phyloP scores from a whole-genome alignment of 2,329 filamentous ascomycete species.

The Aotearoamyces nothofagi region DNA sequence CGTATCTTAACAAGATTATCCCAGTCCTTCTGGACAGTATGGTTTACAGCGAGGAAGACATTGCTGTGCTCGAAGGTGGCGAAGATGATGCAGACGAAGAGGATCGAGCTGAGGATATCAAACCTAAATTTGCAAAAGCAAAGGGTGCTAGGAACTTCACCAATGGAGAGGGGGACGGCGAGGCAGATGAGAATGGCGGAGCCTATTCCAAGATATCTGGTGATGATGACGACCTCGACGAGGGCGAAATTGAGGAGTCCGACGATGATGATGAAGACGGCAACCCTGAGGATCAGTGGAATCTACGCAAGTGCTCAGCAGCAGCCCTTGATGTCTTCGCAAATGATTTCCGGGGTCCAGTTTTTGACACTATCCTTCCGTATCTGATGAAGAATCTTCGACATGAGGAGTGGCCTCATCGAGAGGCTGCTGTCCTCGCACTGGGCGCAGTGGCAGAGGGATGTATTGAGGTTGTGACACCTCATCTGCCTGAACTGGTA shows the following conservation, averaged over 20 bases:
- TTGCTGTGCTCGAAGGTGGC: constrained; percentile 67
- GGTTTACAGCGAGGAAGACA: constrained; percentile 93
- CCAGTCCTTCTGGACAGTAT: constrained; percentile 87
- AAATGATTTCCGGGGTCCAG: constrained; percentile 70
- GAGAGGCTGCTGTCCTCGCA: constrained; percentile 87
- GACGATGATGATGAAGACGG: constrained; percentile 55
- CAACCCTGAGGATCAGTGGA: constrained; percentile 88
- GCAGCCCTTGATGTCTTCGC: constrained; percentile 91
- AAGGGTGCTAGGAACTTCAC: constrained; percentile 28
- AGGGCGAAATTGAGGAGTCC: constrained; percentile 71
- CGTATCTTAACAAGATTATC: constrained; percentile 71
- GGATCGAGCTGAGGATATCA: constrained; percentile 80
- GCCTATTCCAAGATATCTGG: constrained; percentile 29
- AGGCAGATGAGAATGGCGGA: constrained; percentile 37
- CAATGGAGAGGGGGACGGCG: constrained; percentile 29
- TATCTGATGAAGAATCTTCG: constrained; percentile 84
- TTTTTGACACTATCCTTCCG: constrained; percentile 84
- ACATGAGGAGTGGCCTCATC: constrained; percentile 78
- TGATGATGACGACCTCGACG: constrained; percentile 66
- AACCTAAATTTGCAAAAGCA: constrained; percentile 75
- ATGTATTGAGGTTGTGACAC: constrained; percentile 78
- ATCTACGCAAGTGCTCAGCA: constrained; percentile 89
- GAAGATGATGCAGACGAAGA: constrained; percentile 85
- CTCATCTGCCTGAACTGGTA: constrained; percentile 79
- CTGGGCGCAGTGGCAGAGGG: constrained; percentile 91